Base-by-base conservation (phyloP, 2,329 filamentous ascomycete genomes). In the Ophiognomonia clavigignenti-juglandacearum region DNA sequence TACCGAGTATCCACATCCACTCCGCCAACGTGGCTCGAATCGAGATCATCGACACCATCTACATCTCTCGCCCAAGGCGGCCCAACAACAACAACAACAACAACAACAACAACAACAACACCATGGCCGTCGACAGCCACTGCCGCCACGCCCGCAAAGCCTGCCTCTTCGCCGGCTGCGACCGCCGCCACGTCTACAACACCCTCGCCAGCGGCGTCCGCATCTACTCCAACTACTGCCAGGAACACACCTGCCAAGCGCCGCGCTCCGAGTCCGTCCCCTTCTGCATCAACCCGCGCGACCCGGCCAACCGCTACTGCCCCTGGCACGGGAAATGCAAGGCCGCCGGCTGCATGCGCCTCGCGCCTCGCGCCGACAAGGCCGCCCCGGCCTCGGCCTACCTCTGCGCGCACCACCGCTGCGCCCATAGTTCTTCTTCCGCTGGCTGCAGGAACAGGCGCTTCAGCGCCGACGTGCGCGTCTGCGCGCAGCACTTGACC, bases 231-330 rank as follows among this genome's bases (percentile, higher is more conserved):
- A 31, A 24, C 6, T 52, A 52, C 43, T 52, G 50, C 35, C 42
- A 49, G 42, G 39, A 49, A 5, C 50, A 52, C n/a, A 52, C 50
- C 8, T 52, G 46, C 18, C 42, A 40, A 38, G 39, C 38, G n/a
- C 50, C 50, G 4, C 37, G 46, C 19, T 46, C 39, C 20, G 42
- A 45, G 18, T 16, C 36, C 23, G 39, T 35, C 3, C 46, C 46
- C 9, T 49, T 52, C 39, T 52, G 50, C 31, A 52, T 49, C 39
- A 52, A 46, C 35, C 46, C 43, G 11, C 47, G 50, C 31, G 39
- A 45, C 27, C 39, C 50, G 14, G 10, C 14, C 14, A 43, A 52
- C 38, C 39, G 50, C 18, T 49, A 52, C 31, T 52, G 50, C 19
- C 14, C 46, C 14, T 49, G 43, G 9, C 50, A 52, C 29, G 50